Conservation (phyloP, 1,139 yeast genomes). For the Meyerozyma elateridarum region DNA sequence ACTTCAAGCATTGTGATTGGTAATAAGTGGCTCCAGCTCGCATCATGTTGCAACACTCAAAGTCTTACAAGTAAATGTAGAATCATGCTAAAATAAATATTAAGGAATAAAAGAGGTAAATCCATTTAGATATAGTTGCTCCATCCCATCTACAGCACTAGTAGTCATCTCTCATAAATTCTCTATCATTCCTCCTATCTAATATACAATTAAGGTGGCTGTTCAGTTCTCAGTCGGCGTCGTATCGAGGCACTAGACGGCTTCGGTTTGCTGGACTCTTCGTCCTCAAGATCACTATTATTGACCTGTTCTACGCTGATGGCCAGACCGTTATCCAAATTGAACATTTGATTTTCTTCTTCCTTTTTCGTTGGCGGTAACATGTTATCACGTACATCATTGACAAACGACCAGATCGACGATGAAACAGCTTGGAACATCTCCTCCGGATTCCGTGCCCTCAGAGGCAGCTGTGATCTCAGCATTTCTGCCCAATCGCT, state of each 20-base stretch:
- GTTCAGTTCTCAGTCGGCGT: conserved; percentile 2
- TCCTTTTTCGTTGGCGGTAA: conserved; percentile 34
- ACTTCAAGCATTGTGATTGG: conserved; percentile 31
- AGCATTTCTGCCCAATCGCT: background rate
- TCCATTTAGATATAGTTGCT: too few relatives aligned
- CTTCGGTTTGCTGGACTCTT: background rate
- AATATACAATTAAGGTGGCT: too few relatives aligned
- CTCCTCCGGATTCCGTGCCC: conserved; percentile 19
- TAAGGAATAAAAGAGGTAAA: too few relatives aligned
- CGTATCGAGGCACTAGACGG: too few relatives aligned
- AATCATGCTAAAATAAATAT: too few relatives aligned
- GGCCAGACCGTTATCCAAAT: conserved; percentile 27
- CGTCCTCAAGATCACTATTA: conserved; percentile 14
- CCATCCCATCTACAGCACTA: too few relatives aligned
- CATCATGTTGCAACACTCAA: too few relatives aligned
- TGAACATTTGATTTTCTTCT: conserved; percentile 16
- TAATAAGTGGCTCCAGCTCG: too few relatives aligned
- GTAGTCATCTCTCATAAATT: too few relatives aligned
- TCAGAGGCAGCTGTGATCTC: conserved; percentile 2
- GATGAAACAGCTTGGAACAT: conserved; percentile 41
- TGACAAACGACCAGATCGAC: conserved; percentile 44
- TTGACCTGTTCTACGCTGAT: conserved; percentile 15
- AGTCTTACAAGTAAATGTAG: too few relatives aligned
- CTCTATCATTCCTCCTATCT: too few relatives aligned
- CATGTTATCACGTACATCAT: conserved; percentile 38